Evolutionary conservation across 2,329 filamentous ascomycete genomes (phyloP), one percentile per base, ranked within the genome.

Genomic region (Orbilia javanica): DNA sequence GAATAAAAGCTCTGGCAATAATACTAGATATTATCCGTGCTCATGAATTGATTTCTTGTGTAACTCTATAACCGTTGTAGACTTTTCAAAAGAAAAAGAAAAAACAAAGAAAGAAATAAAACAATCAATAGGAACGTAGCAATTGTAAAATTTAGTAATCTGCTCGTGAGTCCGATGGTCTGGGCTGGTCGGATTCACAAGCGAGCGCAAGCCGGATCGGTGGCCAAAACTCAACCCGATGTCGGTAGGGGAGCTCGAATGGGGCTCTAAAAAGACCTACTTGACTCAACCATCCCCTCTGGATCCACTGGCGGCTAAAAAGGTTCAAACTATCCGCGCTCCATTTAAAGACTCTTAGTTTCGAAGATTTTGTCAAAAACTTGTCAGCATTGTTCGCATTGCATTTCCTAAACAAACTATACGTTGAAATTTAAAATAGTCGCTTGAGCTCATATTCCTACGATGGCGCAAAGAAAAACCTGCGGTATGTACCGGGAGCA

Each of bases 1-100:
- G 73, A 71, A 77, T 71, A 77, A 77, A 77, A 77, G 73, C 73
- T 70, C 64, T 71, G 66, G 66, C 60, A 77, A 77, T 77, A 77
- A 77, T 77, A 70, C 65, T 69, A 69, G 72, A 76, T 69, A 76
- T 65, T 76, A 69, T 50, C 64, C 64, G 34, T 67, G 64, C 55
- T 50, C 20, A 66, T 60, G 57, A 36, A 60, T 36, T 5, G 25
- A 10, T 39, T n/a, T 42, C 55, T 18, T 42, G 34, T 15, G 34
- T 39, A 42, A n/a, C 20, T 25, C 20, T 15, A 20, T 39, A 42
- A n/a, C 20, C n/a, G 55, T 20, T 2, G 20, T 22, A 25, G 25
- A 42, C 20, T 27, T 1, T 10, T 50, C 4, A 4, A 25, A 15
- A 25, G 4, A 57, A 2, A 13, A n/a, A n/a, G n/a, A n/a, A n/a